phyloP scores from a whole-genome alignment of 192 early-diverging fungal genomes.

The Rhizoclosmatium sp. region DNA sequence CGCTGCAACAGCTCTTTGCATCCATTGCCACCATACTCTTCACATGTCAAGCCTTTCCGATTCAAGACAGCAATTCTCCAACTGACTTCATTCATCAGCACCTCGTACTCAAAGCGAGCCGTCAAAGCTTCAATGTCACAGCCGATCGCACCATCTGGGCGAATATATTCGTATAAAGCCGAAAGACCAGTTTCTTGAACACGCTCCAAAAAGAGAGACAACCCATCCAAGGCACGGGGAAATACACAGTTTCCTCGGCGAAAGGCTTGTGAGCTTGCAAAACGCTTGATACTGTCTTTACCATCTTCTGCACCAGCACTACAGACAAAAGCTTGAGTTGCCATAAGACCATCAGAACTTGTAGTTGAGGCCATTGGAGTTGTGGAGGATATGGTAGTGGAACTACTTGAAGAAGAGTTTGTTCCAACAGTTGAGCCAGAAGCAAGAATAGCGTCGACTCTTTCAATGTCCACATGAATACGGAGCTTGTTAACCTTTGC shows the following conservation, averaged over 20 bases:
- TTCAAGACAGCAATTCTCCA: conserved; percentile 72
- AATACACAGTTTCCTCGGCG: conserved; percentile 63
- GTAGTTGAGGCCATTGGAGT: neutral
- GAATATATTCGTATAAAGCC: neutral
- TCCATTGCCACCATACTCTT: conserved; percentile 38
- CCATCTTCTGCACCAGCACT: conserved; percentile 6
- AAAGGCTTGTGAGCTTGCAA: conserved; percentile 46
- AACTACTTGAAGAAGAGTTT: too few species aligned
- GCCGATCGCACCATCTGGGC: conserved; percentile 38
- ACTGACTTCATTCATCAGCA: conserved; percentile 64
- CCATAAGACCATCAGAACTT: neutral
- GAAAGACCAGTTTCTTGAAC: neutral
- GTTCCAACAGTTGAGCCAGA: neutral
- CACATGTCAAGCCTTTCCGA: conserved; percentile 30
- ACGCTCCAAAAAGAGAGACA: conserved; percentile 6
- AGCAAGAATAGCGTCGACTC: conserved; percentile 50
- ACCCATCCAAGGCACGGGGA: conserved; percentile 35
- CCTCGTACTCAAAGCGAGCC: conserved; percentile 52
- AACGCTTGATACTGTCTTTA: conserved; percentile 12
- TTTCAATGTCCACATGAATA: conserved; percentile 60
- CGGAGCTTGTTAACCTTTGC: conserved; percentile 45
- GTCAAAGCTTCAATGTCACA: conserved; percentile 36
- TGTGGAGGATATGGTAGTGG: neutral
- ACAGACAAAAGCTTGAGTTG: neutral
- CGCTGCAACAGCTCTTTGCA: conserved; percentile 59